Base-by-base conservation (phyloP, 495 filamentous ascomycete species). In the Ascodesmis nigricans region DNA sequence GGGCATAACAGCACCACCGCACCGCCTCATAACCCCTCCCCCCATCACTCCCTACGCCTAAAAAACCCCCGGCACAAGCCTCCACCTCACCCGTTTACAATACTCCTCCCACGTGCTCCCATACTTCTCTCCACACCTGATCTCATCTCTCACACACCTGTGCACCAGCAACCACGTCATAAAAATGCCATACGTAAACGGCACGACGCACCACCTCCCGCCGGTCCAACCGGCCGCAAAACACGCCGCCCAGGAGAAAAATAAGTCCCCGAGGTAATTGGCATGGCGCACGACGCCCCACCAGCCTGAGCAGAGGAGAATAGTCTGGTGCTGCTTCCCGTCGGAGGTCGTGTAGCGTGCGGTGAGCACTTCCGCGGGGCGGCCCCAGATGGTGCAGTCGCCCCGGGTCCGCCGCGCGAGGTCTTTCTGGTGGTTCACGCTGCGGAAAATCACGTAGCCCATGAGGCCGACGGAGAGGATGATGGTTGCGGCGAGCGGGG, bases 341-440 rank as follows among this genome's bases (percentile, higher is more conserved):
- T 62, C 58, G 4, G 37, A 43, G 2, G 60, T 64, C 20, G 29
- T 48, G 38, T 59, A 65, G 10, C 40, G 45, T 8, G 53, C 47
- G 18, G 33, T 41, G 33, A 63, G 53, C 23, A 56, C 48, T 33
- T 55, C 46, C 4, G 61, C 58, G 18, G 46, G 50, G 22, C 49
- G 39, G 14, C 58, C 58, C 59, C 58, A 60, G 11, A 64, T 53
- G 16, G 44, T 46, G 35, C 54, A 59, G n/a, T 56, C 32, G 20
- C 57, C 60, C 18, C 52, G 44, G 11, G 55, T 57, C 7, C 52
- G 45, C 18, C 61, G 59, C 11, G 56, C 50, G n/a, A 53, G 39
- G 45, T 61, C 53, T 33, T 62, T 63, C 38, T 65, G 61, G 33
- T 63, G 36, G 47, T 64, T 65, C 25, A 59, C 60, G 11, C 41